A percentile compares a stretch with the other conserved stretches of the same genome.
Conservation (phyloP, 169 alveolate species). For the Miamiensis avidus region DNA sequence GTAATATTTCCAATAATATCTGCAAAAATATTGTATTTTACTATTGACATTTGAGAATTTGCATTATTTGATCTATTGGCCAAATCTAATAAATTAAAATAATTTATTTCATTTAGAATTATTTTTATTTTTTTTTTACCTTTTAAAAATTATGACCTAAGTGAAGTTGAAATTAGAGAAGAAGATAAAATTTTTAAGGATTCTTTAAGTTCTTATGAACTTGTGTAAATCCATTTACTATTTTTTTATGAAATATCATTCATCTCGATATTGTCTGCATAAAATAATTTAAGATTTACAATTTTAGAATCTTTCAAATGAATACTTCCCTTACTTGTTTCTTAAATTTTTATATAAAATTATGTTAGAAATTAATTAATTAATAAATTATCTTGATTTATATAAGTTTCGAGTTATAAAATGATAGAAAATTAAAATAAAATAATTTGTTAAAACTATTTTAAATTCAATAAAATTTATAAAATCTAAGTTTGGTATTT, state of each 20-base stretch:
- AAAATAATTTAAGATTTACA: neutral
- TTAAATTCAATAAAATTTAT: no score
- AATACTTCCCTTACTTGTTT: neutral
- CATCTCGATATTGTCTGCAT: neutral
- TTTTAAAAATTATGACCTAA: neutral
- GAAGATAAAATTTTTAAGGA: neutral
- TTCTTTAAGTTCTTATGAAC: neutral
- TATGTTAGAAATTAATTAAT: no score
- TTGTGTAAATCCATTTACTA: neutral
- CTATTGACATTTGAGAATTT: neutral
- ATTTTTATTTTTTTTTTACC: neutral
- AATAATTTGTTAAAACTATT: no score
- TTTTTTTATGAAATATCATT: no score
- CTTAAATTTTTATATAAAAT: neutral
- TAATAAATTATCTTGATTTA: no score
- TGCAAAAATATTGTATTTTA: neutral
- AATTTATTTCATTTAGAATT: no score
- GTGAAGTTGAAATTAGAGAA: neutral
- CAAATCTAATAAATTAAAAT: neutral
- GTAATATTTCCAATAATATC: neutral
- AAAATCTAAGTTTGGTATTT: no score
- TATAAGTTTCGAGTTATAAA: neutral
- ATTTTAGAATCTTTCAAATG: neutral
- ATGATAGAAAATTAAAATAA: no score
- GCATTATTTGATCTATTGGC: neutral